Percentiles rank a stretch among this genome's conserved stretches.
Evolutionary conservation across 1,284 basidiomycete genomes (phyloP).

Genomic region (Fomitopsis schrenkii): DNA sequence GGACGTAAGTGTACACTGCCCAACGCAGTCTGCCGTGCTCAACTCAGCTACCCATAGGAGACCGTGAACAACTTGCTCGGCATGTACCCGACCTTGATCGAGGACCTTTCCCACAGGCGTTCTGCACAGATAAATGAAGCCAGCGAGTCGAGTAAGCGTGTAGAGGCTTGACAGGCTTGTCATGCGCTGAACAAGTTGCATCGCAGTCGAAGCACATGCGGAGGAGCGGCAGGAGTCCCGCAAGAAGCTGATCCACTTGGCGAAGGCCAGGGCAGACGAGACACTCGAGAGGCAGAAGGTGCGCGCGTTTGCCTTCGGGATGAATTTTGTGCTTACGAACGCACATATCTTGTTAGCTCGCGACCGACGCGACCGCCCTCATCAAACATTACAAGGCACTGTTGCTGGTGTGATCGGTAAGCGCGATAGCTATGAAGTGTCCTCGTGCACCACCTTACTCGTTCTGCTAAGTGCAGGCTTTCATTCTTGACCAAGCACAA

Average conservation of each 20-base stretch:
- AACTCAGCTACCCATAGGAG: constrained; percentile 23
- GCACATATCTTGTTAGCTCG: constrained; percentile 26
- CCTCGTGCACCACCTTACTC: too few species aligned
- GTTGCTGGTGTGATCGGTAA: constrained; percentile 21
- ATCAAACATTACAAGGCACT: constrained; percentile 44
- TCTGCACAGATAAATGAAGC: constrained; percentile 31
- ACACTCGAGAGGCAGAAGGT: constrained; percentile 40
- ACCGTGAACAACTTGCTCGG: constrained; percentile 27
- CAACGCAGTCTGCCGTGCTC: neutral
- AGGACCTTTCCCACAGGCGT: constrained; percentile 33
- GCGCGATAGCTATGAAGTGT: neutral
- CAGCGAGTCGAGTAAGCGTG: constrained; percentile 32
- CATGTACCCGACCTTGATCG: constrained; percentile 28
- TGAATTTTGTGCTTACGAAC: too few species aligned
- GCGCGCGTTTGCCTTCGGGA: neutral
- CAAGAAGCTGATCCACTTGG: constrained; percentile 30
- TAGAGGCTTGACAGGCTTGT: neutral
- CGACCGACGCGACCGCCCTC: constrained; percentile 36
- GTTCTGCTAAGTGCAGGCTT: too few species aligned
- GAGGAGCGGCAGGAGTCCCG: constrained; percentile 33
- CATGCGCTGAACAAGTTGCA: neutral
- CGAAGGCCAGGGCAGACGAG: constrained; percentile 35
- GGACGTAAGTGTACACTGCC: constrained; percentile 16
- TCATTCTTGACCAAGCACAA: neutral
- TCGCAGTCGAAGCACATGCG: constrained; percentile 32